Percentiles rank a stretch among this genome's conserved stretches.
Evolutionary conservation across 164 flowering plant genomes (phyloP).

Genomic region (Stephania japonica): DNA sequence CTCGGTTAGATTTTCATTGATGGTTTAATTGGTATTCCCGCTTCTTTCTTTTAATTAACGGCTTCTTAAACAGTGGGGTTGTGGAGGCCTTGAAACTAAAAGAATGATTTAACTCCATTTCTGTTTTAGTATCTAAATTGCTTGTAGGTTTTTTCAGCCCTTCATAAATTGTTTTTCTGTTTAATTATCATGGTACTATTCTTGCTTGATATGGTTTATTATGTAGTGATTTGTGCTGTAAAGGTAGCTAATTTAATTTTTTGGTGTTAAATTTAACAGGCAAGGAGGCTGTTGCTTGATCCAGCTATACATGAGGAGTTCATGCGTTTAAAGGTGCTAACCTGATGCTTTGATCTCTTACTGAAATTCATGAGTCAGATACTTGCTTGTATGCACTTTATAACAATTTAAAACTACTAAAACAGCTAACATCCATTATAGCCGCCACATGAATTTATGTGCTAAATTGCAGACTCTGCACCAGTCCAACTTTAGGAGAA

Average conservation of each 20-base stretch:
- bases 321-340: conserved; percentile 79
- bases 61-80: background rate
- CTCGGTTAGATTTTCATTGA: background rate
- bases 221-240: background rate
- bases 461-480: background rate
- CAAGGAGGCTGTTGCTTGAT: conserved; percentile 83
- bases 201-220: background rate
- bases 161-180: background rate
- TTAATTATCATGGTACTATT: background rate
- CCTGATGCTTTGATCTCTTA: background rate
- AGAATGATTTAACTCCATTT: background rate
- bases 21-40: background rate
- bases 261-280: conserved; percentile 32
- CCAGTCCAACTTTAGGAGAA: background rate
- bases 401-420: background rate
- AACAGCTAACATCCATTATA: background rate
- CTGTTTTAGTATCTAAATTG: background rate
- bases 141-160: background rate
- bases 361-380: background rate
- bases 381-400: conserved; percentile 6
- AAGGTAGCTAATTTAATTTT: conserved; percentile 5
- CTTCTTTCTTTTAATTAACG: background rate
- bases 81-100: background rate
- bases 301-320: conserved; percentile 99
- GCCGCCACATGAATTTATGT: background rate